Evolutionary conservation across 441 rosid species (phyloP), one percentile per base, ranked within the genome.

Genomic region (Brassica hybrid): DNA sequence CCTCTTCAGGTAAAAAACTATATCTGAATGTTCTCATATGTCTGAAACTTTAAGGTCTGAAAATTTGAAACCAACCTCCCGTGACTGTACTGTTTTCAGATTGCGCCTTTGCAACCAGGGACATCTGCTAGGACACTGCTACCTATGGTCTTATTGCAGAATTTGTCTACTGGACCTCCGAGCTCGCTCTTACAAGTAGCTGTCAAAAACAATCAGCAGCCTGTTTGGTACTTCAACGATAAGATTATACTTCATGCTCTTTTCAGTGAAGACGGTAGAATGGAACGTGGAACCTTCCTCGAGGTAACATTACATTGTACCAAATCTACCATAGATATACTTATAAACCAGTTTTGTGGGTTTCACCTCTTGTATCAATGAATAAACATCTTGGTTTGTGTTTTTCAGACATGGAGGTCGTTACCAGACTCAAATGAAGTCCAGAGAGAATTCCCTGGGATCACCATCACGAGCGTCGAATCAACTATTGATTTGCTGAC

Each of bases 111-210:
- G 85, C 92, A 89, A 77, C 97, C 99, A 0, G 97, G 95, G 73
- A 80, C 91, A 58, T 86, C 93, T 3, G 84, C 87, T 13, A 80
- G 90, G 71, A 86, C 94, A 21, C 74, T 86, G 83, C 82, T 95
- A 72, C 98, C 98, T 14, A 91, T 95, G 97, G 88, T 88, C 61
- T 66, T 93, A 83, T 88, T 87, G 85, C 99, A 93, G 85, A 95
- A 95, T 82, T 30, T 90, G 83, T 91, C 98, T 78, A 56, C 88
- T 30, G 92, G 94, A 66, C 90, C 98, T 79, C 95, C 98, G 58
- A 95, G 85, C 93, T 90, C 97, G 6, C 83, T 91, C 82, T 81
- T 95, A 86, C 99, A 95, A 85, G 96, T 95, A 65, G 99, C 99
- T 41, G 92, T 95, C 74, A 95, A 93, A 77, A 93, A 95, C 79